Evolutionary conservation across 805 yeast genomes (phyloP), one percentile per base, ranked within the genome.

Genomic region (Teunomyces gatunensis): DNA sequence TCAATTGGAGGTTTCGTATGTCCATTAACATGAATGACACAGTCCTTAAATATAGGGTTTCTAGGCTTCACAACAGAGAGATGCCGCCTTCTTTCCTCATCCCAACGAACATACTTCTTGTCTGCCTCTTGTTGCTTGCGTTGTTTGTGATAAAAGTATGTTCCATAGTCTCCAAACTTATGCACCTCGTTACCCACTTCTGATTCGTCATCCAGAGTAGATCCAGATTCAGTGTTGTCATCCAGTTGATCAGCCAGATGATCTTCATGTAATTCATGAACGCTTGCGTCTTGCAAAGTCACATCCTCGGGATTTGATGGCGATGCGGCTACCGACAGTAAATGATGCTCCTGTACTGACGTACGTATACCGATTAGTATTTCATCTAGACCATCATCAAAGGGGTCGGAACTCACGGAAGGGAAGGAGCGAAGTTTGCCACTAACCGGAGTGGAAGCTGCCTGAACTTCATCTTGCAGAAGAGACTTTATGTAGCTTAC

Each of bases 21-120:
- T 0, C 99, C 99, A 58, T 90, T 91, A n/a, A 92, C 89, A 62
- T 86, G 83, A 4, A 92, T 74, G 1, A 72, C 65, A 60, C 91
- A 87, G 1, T 77, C 81, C 32, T 68, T 57, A 59, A 92, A 90
- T 1, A 91, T 69, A 2, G 59, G 63, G 9, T 55, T 59, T 13
- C 47, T 48, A 10, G 45, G 39, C 64, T 32, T 11, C 15, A 39
- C 44, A 32, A 46, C 39, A 6, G 39, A 45, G 18, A 47, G 47
- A 3, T 51, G 54, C 2, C 41, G 47, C 5, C 63, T 61, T 15
- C 80, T 63, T 39, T 72, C 60, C 21, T 55, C 53, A 28, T 80
- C 78, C 80, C 85, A 82, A 29, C 69, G 63, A 1, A 75, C 60
- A 49, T 68, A 81, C 15, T 74, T 72, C 27, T 67, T 73, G 58